phyloP scores from a whole-genome alignment of 257 asterid species.

The Penstemon davidsonii region DNA sequence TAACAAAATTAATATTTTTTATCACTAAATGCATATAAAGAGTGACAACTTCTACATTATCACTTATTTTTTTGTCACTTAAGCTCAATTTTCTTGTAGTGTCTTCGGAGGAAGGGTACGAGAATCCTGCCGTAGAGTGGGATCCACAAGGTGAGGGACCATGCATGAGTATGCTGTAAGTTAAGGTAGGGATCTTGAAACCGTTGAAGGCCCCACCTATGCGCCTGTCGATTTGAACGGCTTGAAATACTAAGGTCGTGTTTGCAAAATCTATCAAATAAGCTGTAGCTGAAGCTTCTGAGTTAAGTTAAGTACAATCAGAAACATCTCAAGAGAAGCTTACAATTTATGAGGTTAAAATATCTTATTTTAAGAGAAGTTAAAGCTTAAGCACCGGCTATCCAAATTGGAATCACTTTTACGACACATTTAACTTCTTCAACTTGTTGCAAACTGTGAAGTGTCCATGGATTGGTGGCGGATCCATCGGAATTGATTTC shows the following conservation, averaged over 20 bases:
- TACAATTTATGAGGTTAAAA: no score
- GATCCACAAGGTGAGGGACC: constrained; percentile 46
- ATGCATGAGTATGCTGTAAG: constrained; percentile 41
- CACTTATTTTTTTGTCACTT: no score
- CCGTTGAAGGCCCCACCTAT: constrained; percentile 7
- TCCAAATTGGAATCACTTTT: constrained; percentile 42
- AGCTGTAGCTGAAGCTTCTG: no score
- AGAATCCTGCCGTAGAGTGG: constrained; percentile 38
- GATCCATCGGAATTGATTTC: constrained; percentile 23
- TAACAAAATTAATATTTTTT: no score
- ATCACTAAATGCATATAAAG: no score
- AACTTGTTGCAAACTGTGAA: constrained; percentile 32
- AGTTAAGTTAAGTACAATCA: no score
- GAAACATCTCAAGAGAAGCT: no score
- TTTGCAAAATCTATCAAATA: no score
- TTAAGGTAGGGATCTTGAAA: constrained; percentile 41
- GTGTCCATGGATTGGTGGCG: constrained; percentile 26
- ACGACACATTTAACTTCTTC: constrained; percentile 34
- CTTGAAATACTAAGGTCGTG: constrained; percentile 29
- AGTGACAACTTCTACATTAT: no score
- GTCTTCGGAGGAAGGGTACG: constrained; percentile 35
- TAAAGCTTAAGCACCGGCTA: constrained; percentile 19
- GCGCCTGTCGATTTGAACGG: constrained; percentile 42
- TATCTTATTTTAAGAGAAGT: no score
- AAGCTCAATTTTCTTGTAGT: no score